These are phyloP conservation scores for Moricandia arvensis DNA, from an alignment of 345 rosid genomes.

Conservation along the genomic window DNA sequence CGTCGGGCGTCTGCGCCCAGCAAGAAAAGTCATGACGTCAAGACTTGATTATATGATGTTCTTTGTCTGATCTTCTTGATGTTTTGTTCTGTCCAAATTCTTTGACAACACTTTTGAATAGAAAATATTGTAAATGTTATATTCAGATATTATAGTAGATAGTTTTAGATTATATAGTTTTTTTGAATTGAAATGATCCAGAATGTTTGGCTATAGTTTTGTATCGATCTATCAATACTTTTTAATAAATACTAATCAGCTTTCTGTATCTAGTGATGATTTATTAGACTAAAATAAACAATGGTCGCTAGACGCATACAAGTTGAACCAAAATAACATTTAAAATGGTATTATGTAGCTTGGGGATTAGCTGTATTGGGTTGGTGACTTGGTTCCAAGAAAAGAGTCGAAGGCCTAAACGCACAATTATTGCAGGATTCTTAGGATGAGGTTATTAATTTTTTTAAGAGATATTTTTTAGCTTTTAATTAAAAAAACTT, in stretches of 20 bases:
- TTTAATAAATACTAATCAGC: neutral
- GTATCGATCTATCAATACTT: neutral
- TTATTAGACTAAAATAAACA: neutral
- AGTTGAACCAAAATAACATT: no score
- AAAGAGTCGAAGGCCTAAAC: no score
- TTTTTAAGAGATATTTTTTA: no score
- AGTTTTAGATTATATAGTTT: neutral
- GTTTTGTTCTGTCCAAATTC: neutral
- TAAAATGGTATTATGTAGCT: no score
- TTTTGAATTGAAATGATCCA: neutral
- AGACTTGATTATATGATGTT: slow-evolving; percentile 33
- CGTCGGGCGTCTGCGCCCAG: slow-evolving; percentile 58
- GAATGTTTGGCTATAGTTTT: neutral
- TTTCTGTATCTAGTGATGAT: neutral
- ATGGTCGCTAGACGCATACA: no score
- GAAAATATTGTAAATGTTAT: slow-evolving; percentile 1
- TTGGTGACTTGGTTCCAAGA: no score
- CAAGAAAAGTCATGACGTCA: slow-evolving; percentile 43
- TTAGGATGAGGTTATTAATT: no score
- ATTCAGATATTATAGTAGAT: neutral
- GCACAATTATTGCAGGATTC: no score
- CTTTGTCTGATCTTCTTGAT: slow-evolving; percentile 12
- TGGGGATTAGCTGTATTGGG: no score
- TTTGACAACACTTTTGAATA: neutral
- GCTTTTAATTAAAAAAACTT: no score